Percentiles rank a stretch among this genome's conserved stretches.
These are phyloP conservation scores for Pascua guehoae DNA, from an alignment of 1,284 basidiomycete genomes.

Conservation along the genomic window DNA sequence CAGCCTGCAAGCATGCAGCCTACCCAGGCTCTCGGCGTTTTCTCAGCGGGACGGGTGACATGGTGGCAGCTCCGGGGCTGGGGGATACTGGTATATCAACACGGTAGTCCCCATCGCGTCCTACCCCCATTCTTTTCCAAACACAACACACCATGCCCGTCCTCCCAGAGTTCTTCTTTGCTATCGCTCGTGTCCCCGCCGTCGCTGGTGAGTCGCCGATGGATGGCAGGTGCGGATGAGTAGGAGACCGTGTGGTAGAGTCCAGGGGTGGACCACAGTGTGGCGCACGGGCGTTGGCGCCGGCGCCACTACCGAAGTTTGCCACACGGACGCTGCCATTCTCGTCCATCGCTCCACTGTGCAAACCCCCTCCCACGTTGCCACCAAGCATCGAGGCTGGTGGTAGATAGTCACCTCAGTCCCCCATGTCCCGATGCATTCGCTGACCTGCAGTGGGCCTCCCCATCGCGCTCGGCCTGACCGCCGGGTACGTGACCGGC, in stretches of 20 bases:
- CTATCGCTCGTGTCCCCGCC: conserved; percentile 59
- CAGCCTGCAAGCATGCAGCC: no score
- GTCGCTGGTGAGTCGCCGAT: conserved; percentile 50
- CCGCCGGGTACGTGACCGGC: conserved; percentile 54
- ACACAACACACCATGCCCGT: conserved; percentile 36
- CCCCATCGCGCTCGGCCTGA: conserved; percentile 58
- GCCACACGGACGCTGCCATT: neutral
- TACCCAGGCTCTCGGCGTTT: no score
- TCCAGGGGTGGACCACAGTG: neutral
- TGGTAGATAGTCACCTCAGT: neutral
- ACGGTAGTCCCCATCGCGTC: no score
- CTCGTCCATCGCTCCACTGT: neutral
- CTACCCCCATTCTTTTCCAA: neutral
- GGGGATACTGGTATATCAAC: no score
- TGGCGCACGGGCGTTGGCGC: no score
- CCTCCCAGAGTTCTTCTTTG: conserved; percentile 54
- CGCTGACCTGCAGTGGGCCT: conserved; percentile 52
- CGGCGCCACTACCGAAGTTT: no score
- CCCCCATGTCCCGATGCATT: neutral
- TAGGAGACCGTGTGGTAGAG: neutral
- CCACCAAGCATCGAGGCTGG: neutral
- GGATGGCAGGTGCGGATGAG: neutral
- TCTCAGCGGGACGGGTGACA: no score
- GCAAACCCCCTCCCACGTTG: neutral
- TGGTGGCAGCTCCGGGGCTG: no score